Conservation (phyloP, 2,329 filamentous ascomycete genomes). For the Colletotrichum spaethianum region DNA sequence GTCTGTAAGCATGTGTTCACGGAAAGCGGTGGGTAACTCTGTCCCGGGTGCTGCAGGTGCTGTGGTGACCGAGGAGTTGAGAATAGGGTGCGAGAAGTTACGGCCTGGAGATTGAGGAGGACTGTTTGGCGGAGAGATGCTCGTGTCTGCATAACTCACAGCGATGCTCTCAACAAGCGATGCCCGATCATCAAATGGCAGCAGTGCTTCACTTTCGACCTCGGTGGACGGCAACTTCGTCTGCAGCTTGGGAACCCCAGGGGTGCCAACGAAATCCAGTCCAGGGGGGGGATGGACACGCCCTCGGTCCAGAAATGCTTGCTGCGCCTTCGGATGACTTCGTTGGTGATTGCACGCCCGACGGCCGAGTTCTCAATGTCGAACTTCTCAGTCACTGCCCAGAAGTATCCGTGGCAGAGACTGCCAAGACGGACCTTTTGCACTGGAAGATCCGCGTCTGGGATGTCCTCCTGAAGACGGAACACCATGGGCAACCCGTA, state of each 20-base stretch:
- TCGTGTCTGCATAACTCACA: constrained; percentile 75
- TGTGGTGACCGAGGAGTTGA: constrained; percentile 63
- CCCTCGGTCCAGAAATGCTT: constrained; percentile 85
- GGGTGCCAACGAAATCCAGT: constrained; percentile 72
- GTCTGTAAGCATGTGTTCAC: constrained; percentile 81
- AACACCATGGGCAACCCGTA: constrained; percentile 91
- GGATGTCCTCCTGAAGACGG: constrained; percentile 87
- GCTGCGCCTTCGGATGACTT: constrained; percentile 81
- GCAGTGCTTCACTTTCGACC: constrained; percentile 74
- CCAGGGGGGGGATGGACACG: constrained; percentile 79
- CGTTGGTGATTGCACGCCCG: constrained; percentile 80
- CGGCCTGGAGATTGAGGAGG: constrained; percentile 79
- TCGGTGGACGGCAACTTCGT: constrained; percentile 65
- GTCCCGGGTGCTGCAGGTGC: constrained; percentile 57
- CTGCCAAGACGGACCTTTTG: constrained; percentile 86
- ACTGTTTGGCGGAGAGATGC: constrained; percentile 76
- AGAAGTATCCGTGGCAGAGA: constrained; percentile 91
- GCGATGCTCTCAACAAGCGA: constrained; percentile 83
- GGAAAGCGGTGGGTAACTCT: constrained; percentile 77
- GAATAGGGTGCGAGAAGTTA: constrained; percentile 72
- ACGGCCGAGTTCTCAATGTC: constrained; percentile 79
- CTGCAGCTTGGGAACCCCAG: constrained; percentile 60
- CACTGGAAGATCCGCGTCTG: constrained; percentile 73
- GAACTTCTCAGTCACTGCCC: constrained; percentile 83
- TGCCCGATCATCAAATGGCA: constrained; percentile 82